Base-by-base conservation (phyloP, 2,329 filamentous ascomycete genomes). In the Hymenoscyphus infarciens region DNA sequence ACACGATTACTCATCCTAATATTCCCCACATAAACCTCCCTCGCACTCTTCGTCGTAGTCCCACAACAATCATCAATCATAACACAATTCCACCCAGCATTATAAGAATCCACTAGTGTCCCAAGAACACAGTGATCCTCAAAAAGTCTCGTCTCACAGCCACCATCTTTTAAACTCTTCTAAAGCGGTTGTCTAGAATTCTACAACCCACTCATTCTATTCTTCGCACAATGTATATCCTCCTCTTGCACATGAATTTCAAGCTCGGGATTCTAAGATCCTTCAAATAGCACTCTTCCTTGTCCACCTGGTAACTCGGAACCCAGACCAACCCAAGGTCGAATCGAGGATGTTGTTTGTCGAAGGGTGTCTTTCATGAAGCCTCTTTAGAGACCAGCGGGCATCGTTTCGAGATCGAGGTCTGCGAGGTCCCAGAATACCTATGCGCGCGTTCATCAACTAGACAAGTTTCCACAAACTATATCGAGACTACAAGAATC, bases 111-210 rank as follows among this genome's bases (percentile, higher is more conserved):
- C 57, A 78, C 75, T 63, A 86, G 73, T 15, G 82, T 85, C 0
- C 82, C 82, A 25, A 81, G 76, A 7, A 87, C 83, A 69, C 84
- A 86, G 70, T 86, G 83, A 72, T 87, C 83, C 0, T 81, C 74
- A 65, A 87, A 85, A 22, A 87, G 68, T 54, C 86, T 69, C 5
- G 82, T 86, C 54, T 66, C 78, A 62, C 78, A 78, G 0, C 56
- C 61, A 29, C 61, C 75, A 75, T 56, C 76, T 66, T 49, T 72
- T 58, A 85, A 70, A 45, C 76, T 78, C 45, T 73, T 72, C 60
- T 77, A 77, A 55, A 82, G 74, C 7, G 76, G 74, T 54, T 80
- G 80, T 11, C 70, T 70, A 8, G 73, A 68, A 27, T 75, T 76
- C 81, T 83, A 86, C 57, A 87, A 74, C 2, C 83, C 85, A 22